These are phyloP conservation scores for Sherardia arvensis DNA, from an alignment of 257 asterid genomes.

Conservation along the genomic window DNA sequence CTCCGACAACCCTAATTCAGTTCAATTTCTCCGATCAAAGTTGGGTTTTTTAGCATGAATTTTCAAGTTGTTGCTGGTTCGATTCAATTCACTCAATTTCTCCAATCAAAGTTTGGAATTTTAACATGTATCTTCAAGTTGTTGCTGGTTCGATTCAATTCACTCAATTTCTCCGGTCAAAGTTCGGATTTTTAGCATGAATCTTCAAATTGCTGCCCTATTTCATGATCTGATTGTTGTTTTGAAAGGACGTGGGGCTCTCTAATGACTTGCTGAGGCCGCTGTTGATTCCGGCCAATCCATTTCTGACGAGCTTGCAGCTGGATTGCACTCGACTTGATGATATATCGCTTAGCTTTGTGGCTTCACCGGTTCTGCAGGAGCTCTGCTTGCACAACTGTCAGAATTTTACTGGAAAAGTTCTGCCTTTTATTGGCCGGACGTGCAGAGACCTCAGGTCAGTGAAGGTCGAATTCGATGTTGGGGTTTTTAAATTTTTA, in stretches of 20 bases:
- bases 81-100: not conserved
- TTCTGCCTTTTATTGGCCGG: slow-evolving; percentile 62
- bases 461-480: slow-evolving; percentile 2
- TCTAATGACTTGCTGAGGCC: slow-evolving; percentile 56
- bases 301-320: slow-evolving; percentile 57
- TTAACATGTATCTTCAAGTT: too few species aligned
- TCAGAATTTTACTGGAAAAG: slow-evolving; percentile 61
- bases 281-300: slow-evolving; percentile 51
- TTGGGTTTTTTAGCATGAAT: too few species aligned
- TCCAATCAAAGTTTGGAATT: too few species aligned
- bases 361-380: slow-evolving; percentile 57
- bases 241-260: slow-evolving; percentile 69
- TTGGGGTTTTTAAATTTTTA: slow-evolving; percentile 1
- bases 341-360: slow-evolving; percentile 55
- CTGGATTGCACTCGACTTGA: slow-evolving; percentile 78
- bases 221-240: not conserved
- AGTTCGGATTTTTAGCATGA: too few species aligned
- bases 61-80: too few species aligned
- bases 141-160: too few species aligned
- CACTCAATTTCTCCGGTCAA: not conserved
- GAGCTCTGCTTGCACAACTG: slow-evolving; percentile 72
- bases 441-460: slow-evolving; percentile 74
- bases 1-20: not conserved
- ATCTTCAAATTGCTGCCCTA: too few species aligned
- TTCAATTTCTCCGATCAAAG: not conserved